phyloP scores from a whole-genome alignment of 257 asterid genomes.

The Coffea eugenioides region DNA sequence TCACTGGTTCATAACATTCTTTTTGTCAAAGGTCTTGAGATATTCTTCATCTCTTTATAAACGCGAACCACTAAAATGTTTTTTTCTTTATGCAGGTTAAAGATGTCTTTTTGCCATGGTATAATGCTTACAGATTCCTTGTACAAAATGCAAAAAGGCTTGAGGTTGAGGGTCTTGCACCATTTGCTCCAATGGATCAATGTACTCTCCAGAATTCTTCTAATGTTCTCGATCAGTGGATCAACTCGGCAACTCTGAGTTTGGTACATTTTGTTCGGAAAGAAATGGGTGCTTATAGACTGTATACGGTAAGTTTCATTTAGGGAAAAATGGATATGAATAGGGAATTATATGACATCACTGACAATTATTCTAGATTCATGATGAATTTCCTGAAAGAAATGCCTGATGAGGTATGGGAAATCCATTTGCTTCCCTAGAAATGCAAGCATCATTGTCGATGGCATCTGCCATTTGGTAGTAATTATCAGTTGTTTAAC shows the following conservation, averaged over 20 bases:
- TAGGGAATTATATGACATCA: background rate
- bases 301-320: constrained; percentile 61
- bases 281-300: constrained; percentile 95
- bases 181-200: constrained; percentile 75
- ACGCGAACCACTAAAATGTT: background rate
- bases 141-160: constrained; percentile 95
- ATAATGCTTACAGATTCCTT: constrained; percentile 97
- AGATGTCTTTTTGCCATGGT: constrained; percentile 97
- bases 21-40: background rate
- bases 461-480: background rate
- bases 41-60: background rate
- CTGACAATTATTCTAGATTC: background rate
- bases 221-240: constrained; percentile 95
- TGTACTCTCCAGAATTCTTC: constrained; percentile 65
- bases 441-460: background rate
- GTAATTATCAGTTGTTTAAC: background rate
- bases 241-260: constrained; percentile 91
- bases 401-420: background rate
- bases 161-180: constrained; percentile 82
- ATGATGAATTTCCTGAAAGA: background rate
- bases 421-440: background rate
- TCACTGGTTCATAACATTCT: background rate
- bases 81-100: constrained; percentile 37
- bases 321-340: background rate
- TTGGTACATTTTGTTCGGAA: constrained; percentile 88